Evolutionary conservation across 2,329 filamentous ascomycete genomes (phyloP).

Genomic region (Diaporthe aspalathi): DNA sequence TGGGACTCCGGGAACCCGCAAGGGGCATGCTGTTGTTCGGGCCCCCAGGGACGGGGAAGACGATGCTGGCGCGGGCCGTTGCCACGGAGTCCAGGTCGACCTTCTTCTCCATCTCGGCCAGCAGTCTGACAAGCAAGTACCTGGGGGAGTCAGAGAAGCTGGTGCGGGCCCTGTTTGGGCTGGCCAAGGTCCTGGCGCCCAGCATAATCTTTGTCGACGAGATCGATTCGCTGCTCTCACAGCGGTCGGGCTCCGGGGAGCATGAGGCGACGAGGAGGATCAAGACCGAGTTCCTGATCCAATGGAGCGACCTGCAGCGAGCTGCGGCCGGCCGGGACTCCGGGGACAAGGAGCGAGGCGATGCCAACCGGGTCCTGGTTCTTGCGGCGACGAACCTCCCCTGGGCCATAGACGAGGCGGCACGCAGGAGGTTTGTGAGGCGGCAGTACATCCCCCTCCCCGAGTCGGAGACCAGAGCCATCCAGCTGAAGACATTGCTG

Average conservation of each 20-base stretch:
- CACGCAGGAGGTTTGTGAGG: constrained; percentile 87
- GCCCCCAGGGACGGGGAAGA: constrained; percentile 97
- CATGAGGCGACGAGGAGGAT: constrained; percentile 94
- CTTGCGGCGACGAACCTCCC: constrained; percentile 95
- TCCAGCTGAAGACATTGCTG: constrained; percentile 82
- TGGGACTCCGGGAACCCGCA: constrained; percentile 92
- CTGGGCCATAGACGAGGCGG: constrained; percentile 98
- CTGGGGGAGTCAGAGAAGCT: constrained; percentile 97
- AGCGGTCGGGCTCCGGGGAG: constrained; percentile 84
- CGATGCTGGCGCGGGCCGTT: constrained; percentile 94
- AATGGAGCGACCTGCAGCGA: constrained; percentile 94
- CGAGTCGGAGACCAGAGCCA: constrained; percentile 81
- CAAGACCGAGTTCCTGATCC: constrained; percentile 97
- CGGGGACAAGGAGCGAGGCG: constrained; percentile 75
- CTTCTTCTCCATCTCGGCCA: constrained; percentile 97
- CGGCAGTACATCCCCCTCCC: constrained; percentile 96
- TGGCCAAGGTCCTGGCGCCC: constrained; percentile 90
- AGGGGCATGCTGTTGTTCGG: constrained; percentile 96
- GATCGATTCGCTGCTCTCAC: constrained; percentile 92
- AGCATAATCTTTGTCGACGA: constrained; percentile 99
- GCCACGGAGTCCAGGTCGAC: constrained; percentile 95
- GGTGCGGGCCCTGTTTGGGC: constrained; percentile 87
- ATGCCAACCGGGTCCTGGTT: constrained; percentile 89
- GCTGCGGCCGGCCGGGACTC: constrained; percentile 88
- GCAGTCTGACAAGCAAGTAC: constrained; percentile 94